A percentile compares a stretch with the other conserved stretches of the same genome.
Conservation (phyloP, 1,284 basidiomycete species). For the Pseudozyma pruni region DNA sequence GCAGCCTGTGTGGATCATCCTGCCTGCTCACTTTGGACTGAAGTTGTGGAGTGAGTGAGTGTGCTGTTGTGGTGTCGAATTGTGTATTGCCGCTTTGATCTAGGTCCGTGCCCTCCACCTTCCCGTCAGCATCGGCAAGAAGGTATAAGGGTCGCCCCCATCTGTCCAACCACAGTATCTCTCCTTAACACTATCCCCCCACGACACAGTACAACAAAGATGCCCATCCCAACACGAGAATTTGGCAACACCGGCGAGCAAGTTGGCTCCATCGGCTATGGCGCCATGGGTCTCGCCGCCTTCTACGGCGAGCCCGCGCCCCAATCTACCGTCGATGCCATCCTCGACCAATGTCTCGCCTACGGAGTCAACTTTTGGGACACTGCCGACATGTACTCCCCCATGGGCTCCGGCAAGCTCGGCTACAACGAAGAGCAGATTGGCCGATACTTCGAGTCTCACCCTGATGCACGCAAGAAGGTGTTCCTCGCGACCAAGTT, state of each 20-base stretch:
- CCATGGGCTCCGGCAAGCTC: conserved; percentile 16
- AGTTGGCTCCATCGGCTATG: conserved; percentile 46
- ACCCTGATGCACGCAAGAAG: conserved; percentile 62
- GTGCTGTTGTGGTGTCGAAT: too few species aligned
- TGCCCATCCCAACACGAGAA: conserved; percentile 47
- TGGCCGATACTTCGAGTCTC: conserved; percentile 65
- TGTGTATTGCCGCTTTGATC: too few species aligned
- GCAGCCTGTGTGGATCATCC: too few species aligned
- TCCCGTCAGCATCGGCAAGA: too few species aligned
- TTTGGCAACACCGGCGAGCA: conserved; percentile 39
- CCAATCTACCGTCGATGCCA: conserved; percentile 27
- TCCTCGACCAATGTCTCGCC: conserved; percentile 31
- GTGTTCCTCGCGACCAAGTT: conserved; percentile 70
- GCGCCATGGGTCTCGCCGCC: conserved; percentile 51
- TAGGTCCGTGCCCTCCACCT: too few species aligned
- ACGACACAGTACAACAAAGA: conserved; percentile 8
- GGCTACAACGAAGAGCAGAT: conserved; percentile 69
- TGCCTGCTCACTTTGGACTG: too few species aligned
- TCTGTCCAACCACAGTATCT: too few species aligned
- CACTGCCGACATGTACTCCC: conserved; percentile 55
- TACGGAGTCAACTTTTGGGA: conserved; percentile 47
- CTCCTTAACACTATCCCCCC: too few species aligned
- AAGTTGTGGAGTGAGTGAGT: too few species aligned
- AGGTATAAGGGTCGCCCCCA: too few species aligned
- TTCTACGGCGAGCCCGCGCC: conserved; percentile 44